Conservation (phyloP, 169 alveolate genomes). For the Neospora caninum region DNA sequence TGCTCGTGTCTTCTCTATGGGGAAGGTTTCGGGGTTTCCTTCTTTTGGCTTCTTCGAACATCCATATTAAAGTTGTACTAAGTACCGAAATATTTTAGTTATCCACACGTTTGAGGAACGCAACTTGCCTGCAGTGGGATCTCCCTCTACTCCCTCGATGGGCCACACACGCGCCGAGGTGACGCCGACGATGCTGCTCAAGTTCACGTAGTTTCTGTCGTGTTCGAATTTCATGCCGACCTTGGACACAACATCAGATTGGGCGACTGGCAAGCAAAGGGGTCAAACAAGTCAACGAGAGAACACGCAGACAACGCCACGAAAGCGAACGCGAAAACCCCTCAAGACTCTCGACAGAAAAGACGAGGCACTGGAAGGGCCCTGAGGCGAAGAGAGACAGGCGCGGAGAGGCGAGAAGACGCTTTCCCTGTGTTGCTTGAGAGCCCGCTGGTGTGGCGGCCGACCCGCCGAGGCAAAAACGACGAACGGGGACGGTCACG, state of each 20-base stretch:
- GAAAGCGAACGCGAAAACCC: too few species aligned
- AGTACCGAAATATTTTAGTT: too few species aligned
- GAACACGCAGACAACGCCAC: not conserved
- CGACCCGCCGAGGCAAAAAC: too few species aligned
- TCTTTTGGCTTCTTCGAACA: too few species aligned
- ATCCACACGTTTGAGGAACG: not conserved
- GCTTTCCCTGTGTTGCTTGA: too few species aligned
- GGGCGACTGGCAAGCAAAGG: not conserved
- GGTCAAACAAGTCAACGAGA: not conserved
- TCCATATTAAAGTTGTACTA: too few species aligned
- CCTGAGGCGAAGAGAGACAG: too few species aligned
- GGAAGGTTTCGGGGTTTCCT: not conserved
- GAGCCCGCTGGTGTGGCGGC: too few species aligned
- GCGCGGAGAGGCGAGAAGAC: too few species aligned
- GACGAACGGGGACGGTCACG: too few species aligned
- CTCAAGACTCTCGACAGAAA: too few species aligned
- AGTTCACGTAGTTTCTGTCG: slow-evolving; percentile 22
- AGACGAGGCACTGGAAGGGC: too few species aligned
- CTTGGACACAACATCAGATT: not conserved
- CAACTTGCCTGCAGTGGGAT: not conserved
- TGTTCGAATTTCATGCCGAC: not conserved
- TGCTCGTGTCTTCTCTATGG: not conserved
- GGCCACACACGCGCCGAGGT: slow-evolving; percentile 47
- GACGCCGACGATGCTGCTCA: slow-evolving; percentile 23
- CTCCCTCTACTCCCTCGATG: not conserved